phyloP scores from a whole-genome alignment of 306 rosid genomes.

The Vigna nakashimae region DNA sequence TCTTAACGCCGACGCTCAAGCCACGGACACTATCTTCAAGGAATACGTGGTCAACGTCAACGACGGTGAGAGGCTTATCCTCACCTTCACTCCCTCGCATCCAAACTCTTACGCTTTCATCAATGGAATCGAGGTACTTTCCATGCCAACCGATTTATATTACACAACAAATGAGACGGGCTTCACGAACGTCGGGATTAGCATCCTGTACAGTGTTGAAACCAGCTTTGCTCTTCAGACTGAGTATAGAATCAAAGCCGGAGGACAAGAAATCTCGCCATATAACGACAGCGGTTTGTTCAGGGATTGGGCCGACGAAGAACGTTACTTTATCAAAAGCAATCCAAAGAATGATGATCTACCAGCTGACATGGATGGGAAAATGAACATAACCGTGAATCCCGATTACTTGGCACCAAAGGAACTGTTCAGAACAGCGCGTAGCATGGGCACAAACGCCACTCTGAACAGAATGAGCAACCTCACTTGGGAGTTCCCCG shows the following conservation, averaged over 20 bases:
- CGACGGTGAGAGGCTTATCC: constrained; percentile 40
- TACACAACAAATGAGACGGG: constrained; percentile 11
- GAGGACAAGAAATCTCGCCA: not conserved
- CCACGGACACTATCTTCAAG: not conserved
- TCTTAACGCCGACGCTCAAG: constrained; percentile 19
- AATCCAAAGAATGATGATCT: not conserved
- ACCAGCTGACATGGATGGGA: fast-evolving
- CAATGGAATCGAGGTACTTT: constrained; percentile 75
- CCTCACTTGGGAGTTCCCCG: constrained; percentile 42
- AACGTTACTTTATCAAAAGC: not conserved
- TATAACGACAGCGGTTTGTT: constrained; percentile 42
- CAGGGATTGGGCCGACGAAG: constrained; percentile 35
- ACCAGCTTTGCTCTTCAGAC: constrained; percentile 38
- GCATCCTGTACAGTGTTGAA: not conserved
- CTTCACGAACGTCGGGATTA: not conserved
- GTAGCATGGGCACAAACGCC: constrained; percentile 35
- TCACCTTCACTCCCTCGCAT: constrained; percentile 52
- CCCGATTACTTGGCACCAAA: constrained; percentile 50
- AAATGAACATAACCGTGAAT: not conserved
- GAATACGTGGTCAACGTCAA: constrained; percentile 58
- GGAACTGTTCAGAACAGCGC: constrained; percentile 33
- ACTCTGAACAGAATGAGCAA: not conserved
- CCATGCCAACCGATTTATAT: constrained; percentile 75
- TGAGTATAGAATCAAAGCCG: constrained; percentile 43
- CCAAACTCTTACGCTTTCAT: constrained; percentile 61